These are phyloP conservation scores for Crithidia brevicula DNA, from an alignment of 208 protist species.

Conservation along the genomic window DNA sequence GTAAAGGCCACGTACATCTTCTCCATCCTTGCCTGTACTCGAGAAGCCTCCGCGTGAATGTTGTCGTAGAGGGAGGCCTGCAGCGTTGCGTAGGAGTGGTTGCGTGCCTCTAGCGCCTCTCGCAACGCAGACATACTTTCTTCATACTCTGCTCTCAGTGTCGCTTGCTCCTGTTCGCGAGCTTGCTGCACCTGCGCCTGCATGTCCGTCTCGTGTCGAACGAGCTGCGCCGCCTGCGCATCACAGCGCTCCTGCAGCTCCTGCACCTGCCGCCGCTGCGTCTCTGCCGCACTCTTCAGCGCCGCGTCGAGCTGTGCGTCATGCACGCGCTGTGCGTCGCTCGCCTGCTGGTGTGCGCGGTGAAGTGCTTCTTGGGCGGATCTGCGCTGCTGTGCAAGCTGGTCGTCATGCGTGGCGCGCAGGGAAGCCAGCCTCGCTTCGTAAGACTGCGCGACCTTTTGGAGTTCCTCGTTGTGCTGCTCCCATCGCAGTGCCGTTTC, in stretches of 20 bases:
- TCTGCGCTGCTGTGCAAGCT: constrained; percentile 17
- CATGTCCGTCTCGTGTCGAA: constrained; percentile 3
- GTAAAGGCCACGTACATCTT: constrained; percentile 28
- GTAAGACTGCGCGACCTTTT: constrained; percentile 3
- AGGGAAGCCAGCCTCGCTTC: constrained; percentile 8
- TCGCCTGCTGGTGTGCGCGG: neutral
- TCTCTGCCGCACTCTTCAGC: neutral
- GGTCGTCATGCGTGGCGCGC: constrained; percentile 8
- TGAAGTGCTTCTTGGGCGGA: neutral
- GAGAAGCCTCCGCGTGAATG: constrained; percentile 25
- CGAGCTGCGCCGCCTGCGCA: constrained; percentile 28
- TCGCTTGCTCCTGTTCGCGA: constrained; percentile 14
- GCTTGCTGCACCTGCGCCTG: constrained; percentile 3
- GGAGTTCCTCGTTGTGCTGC: constrained; percentile 7
- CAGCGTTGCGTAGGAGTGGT: constrained; percentile 17
- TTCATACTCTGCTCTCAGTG: constrained; percentile 39
- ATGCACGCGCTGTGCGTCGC: neutral
- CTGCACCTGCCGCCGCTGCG: neutral
- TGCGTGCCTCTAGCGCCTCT: constrained; percentile 32
- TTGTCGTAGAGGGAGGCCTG: constrained; percentile 34
- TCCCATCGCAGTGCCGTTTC: neutral
- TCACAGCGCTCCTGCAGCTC: constrained; percentile 29
- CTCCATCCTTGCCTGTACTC: constrained; percentile 28
- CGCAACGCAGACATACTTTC: constrained; percentile 33
- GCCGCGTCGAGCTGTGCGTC: constrained; percentile 6